Conservation (phyloP, 495 filamentous ascomycete species). For the Parathielavia hyrcaniae region DNA sequence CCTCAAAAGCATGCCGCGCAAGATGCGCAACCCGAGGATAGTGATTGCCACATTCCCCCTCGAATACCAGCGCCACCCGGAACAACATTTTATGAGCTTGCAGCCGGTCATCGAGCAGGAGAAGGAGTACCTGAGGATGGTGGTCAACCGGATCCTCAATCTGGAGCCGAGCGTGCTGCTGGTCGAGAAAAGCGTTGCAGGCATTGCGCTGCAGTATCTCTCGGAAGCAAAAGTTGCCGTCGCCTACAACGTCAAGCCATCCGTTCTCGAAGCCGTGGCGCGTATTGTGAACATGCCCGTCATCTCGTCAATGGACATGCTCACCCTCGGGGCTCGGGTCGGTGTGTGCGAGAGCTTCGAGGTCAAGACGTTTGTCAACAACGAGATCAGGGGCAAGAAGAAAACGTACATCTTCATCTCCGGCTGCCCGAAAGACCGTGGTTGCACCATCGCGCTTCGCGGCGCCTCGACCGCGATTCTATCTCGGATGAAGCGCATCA, state of each 20-base stretch:
- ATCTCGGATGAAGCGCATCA: conserved; percentile 80
- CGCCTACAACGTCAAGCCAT: conserved; percentile 90
- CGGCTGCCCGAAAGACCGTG: conserved; percentile 84
- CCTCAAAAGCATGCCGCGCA: conserved; percentile 89
- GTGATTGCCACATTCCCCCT: conserved; percentile 92
- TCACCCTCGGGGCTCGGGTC: conserved; percentile 71
- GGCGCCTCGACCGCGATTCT: conserved; percentile 67
- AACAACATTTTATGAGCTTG: conserved; percentile 96
- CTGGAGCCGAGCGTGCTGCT: conserved; percentile 78
- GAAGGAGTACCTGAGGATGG: conserved; percentile 85
- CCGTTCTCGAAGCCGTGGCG: conserved; percentile 90
- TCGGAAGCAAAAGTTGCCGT: conserved; percentile 84
- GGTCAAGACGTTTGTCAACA: conserved; percentile 86
- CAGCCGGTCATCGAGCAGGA: conserved; percentile 97
- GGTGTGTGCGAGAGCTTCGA: conserved; percentile 83
- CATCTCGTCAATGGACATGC: conserved; percentile 91
- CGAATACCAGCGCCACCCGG: conserved; percentile 84
- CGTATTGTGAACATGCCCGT: conserved; percentile 84
- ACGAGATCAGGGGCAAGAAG: conserved; percentile 61
- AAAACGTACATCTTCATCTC: conserved; percentile 96
- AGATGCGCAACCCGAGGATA: conserved; percentile 75
- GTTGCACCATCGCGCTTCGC: conserved; percentile 91
- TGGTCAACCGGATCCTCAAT: conserved; percentile 85
- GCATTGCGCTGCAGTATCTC: conserved; percentile 80
- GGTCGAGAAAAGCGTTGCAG: conserved; percentile 84